Evolutionary conservation across 2,329 filamentous ascomycete genomes (phyloP), one percentile per base, ranked within the genome.

Genomic region (Dactylonectria estremocensis): DNA sequence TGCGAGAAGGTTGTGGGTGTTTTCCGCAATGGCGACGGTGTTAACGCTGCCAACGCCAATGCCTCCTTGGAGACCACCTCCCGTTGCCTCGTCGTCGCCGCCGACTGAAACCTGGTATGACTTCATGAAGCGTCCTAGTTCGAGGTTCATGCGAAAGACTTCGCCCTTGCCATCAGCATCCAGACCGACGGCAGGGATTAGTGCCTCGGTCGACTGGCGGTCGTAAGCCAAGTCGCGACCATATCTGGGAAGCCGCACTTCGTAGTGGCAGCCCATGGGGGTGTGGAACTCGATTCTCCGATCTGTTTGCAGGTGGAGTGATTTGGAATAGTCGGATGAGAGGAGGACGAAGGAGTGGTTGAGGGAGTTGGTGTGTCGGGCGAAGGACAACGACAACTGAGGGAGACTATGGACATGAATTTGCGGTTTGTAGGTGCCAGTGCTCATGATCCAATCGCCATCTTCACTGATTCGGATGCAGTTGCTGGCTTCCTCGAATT

Each of bases 381-480:
- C 90, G 81, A 92, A 99, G 9, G 95, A 97, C n/a, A 99, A 88
- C 10, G 95, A 95, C 22, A 98, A 87, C 78, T 98, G 95, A 43
- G 95, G 93, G 6, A 98, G 89, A 78, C 97, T 94, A 82, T 99
- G 97, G n/a, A 94, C 92, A 78, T 98, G 96, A 66, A 98, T 97
- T 68, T 83, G 81, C 55, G 82, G 85, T 80, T 86, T 89, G 80
- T 90, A 92, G 61, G 89, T 91, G 84, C 94, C 95, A 59, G 95
- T 97, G 77, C 93, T 97, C 93, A 98, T 96, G 46, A 96, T 90
- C 95, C 96, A 99, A 79, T 98, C 92, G 55, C 95, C 95, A 88
- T 99, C 96, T 66, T 97, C 95, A 75, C 94, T 97, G 70, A 96
- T 90, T 56, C 94, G 90, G 70, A 99, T 90, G 79, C 95, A 98